Percentiles rank a stretch among this genome's conserved stretches.
phyloP scores from a whole-genome alignment of 176 grass and related monocot genomes.

The Eragrostis nindensis region DNA sequence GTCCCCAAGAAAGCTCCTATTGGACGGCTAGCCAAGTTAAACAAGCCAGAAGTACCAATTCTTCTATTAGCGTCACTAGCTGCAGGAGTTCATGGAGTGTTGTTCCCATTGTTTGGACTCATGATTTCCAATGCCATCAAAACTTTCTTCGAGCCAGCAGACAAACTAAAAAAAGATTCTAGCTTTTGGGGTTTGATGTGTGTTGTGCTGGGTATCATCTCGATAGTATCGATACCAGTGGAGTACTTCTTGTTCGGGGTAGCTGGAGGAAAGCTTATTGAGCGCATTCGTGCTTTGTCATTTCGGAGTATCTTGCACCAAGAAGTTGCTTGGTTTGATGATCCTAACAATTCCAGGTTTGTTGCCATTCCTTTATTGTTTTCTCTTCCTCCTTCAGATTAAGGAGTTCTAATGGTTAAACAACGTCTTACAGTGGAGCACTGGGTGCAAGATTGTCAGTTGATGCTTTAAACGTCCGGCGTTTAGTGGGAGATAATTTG shows the following conservation, averaged over 20 bases:
- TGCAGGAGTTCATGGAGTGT: constrained; percentile 68
- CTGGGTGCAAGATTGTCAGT: constrained; percentile 76
- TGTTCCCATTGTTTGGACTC: constrained; percentile 80
- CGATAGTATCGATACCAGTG: constrained; percentile 56
- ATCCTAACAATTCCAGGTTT: constrained; percentile 82
- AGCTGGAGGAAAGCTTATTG: constrained; percentile 86
- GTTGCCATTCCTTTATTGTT: neutral
- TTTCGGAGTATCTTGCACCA: constrained; percentile 73
- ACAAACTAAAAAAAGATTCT: constrained; percentile 70
- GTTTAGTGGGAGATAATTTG: constrained; percentile 85
- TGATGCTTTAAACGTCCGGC: constrained; percentile 80
- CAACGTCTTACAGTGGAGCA: constrained; percentile 56
- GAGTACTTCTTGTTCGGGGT: constrained; percentile 80
- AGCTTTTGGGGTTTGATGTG: constrained; percentile 89
- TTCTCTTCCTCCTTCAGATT: constrained; percentile 4
- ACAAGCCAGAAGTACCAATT: constrained; percentile 82
- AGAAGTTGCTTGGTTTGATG: constrained; percentile 95
- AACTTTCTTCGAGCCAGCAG: constrained; percentile 66
- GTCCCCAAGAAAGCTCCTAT: constrained; percentile 56
- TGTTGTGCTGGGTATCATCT: constrained; percentile 57
- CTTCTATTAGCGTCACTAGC: constrained; percentile 74
- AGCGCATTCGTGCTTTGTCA: constrained; percentile 71
- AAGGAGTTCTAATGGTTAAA: constrained; percentile 23
- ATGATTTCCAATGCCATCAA: constrained; percentile 64
- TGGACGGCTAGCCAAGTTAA: constrained; percentile 62